These are phyloP conservation scores for Athelia sp. DNA, from an alignment of 1,284 basidiomycete species.

Conservation along the genomic window DNA sequence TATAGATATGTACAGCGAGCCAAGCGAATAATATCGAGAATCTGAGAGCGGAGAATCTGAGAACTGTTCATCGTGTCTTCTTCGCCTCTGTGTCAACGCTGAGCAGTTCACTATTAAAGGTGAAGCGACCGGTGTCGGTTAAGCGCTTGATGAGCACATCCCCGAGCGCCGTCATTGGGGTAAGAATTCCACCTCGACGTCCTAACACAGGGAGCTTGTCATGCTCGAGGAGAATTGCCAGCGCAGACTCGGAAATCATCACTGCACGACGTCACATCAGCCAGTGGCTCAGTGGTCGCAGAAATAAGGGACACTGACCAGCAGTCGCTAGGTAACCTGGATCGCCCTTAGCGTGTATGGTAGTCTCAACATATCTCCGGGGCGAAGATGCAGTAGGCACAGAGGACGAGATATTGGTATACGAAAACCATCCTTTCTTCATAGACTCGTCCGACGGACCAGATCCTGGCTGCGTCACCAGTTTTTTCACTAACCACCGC, in stretches of 20 bases:
- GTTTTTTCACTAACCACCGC: constrained; percentile 46
- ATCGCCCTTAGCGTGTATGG: constrained; percentile 65
- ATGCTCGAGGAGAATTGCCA: constrained; percentile 56
- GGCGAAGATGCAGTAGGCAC: constrained; percentile 33
- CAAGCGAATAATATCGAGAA: no score
- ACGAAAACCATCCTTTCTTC: constrained; percentile 49
- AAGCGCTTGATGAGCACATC: constrained; percentile 66
- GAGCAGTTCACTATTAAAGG: constrained; percentile 52
- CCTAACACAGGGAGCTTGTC: constrained; percentile 50
- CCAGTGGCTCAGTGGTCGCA: constrained; percentile 1
- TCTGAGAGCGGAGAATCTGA: no score
- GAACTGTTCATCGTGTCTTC: no score
- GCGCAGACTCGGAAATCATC: constrained; percentile 73
- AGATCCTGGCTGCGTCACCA: constrained; percentile 50
- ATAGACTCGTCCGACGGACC: constrained; percentile 64
- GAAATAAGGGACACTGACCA: constrained; percentile 36
- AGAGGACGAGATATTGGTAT: constrained; percentile 54
- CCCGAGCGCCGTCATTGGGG: constrained; percentile 74
- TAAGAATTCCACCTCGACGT: constrained; percentile 69
- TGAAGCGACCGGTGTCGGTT: constrained; percentile 45
- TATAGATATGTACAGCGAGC: no score
- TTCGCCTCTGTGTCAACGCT: constrained; percentile 13
- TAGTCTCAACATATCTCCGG: constrained; percentile 54
- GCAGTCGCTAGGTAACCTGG: constrained; percentile 74
- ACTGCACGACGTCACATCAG: constrained; percentile 33